Evolutionary conservation across 257 asterid genomes (phyloP), one percentile per base, ranked within the genome.

Genomic region (Nicotiana benthamiana): DNA sequence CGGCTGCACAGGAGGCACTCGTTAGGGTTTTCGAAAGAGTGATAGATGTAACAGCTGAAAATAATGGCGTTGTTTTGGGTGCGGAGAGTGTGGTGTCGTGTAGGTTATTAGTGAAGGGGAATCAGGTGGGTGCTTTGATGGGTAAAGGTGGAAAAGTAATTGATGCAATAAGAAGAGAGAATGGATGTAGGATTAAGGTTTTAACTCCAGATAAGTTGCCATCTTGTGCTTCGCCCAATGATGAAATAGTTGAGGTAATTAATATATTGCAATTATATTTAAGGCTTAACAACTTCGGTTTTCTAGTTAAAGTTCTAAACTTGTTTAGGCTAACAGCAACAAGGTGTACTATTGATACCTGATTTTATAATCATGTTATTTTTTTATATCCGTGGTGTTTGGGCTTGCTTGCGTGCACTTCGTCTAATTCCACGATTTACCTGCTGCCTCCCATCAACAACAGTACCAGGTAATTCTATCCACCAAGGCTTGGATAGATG

Each of bases 211-310:
- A 91, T 24, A 89, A 68, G 60, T 63, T 83, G 85, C 83, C 79
- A 10, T 16, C 85, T 17, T 75, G 84, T 75, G 60, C 88, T 1
- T 72, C 60, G 13, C 85, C 87, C 32, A 67, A 63, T 64, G 96
- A 90, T 43, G 96, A 88, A 86, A 86, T 92, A 72, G 93, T 93
- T 18, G 98, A 93, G 94, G 98, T 93, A 84, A 85, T 70, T 93
- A 85, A 72, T 46, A 22, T 70, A 20, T 43, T 43, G 87, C 57
- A 51, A 52, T 27, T 32, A 11, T 59, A 3, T 56, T 9, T 48
- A 43, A 18, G 63, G 16, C 65, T 62, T 12, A 26, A 26, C 27
- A 62, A 32, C 68, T 66, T 51, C 43, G 28, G 56, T 68, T 75
- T 18, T 15, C 65, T n/a, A 26, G 40, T 60, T n/a, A 6, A 5